A percentile compares a stretch with the other conserved stretches of the same genome.
phyloP scores from a whole-genome alignment of 2,329 filamentous ascomycete species.

The Fonsecaea multimorphosa region DNA sequence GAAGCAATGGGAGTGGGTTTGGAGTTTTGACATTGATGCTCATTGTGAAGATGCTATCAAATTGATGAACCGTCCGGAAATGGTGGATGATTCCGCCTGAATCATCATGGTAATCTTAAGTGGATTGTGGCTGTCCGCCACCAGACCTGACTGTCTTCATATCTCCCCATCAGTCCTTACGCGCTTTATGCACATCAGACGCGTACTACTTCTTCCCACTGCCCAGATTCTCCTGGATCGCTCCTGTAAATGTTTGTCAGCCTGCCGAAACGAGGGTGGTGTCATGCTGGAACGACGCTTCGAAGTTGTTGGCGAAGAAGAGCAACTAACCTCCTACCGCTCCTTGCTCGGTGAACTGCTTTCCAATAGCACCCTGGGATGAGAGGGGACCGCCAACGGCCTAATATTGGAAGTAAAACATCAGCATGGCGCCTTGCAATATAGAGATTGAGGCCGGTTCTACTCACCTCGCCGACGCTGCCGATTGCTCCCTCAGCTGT shows the following conservation, averaged over 20 bases:
- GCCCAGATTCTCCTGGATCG: conserved; percentile 10
- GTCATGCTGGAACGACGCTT: background rate
- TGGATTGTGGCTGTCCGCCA: background rate
- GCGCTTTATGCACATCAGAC: background rate
- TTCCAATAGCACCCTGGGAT: conserved; percentile 46
- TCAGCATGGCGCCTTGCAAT: background rate
- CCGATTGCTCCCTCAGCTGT: conserved; percentile 46
- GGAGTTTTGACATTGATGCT: conserved; percentile 14
- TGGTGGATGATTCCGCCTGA: background rate
- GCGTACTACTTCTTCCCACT: conserved; percentile 7
- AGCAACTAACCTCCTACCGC: conserved; percentile 45
- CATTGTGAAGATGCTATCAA: conserved; percentile 15
- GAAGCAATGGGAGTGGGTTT: conserved; percentile 17
- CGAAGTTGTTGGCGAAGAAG: background rate
- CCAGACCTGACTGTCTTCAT: background rate
- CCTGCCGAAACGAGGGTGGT: background rate
- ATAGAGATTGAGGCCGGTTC: background rate
- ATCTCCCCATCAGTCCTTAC: background rate
- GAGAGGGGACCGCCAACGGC: conserved; percentile 47
- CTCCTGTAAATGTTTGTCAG: background rate
- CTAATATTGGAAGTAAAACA: conserved; percentile 39
- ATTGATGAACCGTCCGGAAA: conserved; percentile 7
- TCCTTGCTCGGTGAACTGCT: conserved; percentile 48
- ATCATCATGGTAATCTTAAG: background rate
- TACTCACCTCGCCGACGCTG: conserved; percentile 38